Evolutionary conservation across 2,329 filamentous ascomycete genomes (phyloP).

Genomic region (Cercospora sojina): DNA sequence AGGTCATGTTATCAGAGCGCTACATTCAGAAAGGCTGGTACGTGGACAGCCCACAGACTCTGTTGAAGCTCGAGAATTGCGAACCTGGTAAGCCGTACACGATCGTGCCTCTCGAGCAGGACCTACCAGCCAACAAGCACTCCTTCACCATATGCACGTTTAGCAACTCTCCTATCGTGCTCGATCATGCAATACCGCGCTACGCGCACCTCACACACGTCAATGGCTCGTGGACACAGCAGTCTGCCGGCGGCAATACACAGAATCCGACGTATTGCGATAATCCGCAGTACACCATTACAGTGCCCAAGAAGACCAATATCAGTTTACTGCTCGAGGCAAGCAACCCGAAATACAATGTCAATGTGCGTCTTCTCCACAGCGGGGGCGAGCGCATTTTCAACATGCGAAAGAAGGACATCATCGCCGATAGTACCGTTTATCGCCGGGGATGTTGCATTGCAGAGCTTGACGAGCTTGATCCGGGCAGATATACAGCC

Average conservation of each 20-base stretch:
- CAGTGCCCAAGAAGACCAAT: constrained; percentile 56
- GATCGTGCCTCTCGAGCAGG: constrained; percentile 74
- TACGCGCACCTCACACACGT: constrained; percentile 61
- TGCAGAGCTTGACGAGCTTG: constrained; percentile 60
- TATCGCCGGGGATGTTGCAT: constrained; percentile 79
- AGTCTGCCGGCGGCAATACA: constrained; percentile 81
- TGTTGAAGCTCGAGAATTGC: constrained; percentile 71
- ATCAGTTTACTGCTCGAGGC: constrained; percentile 74
- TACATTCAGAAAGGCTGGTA: constrained; percentile 75
- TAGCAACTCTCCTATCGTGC: constrained; percentile 60
- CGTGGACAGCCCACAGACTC: constrained; percentile 88
- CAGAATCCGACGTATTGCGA: constrained; percentile 72
- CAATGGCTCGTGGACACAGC: constrained; percentile 69
- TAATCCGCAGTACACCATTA: constrained; percentile 82
- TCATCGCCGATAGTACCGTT: constrained; percentile 81
- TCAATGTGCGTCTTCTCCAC: constrained; percentile 84
- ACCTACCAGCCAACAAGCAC: constrained; percentile 69
- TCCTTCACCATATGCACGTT: constrained; percentile 87
- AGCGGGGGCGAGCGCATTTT: constrained; percentile 70
- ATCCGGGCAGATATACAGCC: constrained; percentile 76
- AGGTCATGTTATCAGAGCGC: constrained; percentile 72
- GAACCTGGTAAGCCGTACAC: constrained; percentile 55
- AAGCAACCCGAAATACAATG: constrained; percentile 63
- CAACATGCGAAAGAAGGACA: constrained; percentile 69
- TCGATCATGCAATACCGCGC: constrained; percentile 62